Base-by-base conservation (phyloP, 108 stramenopile species). In the Pelagomonas calceolata region DNA sequence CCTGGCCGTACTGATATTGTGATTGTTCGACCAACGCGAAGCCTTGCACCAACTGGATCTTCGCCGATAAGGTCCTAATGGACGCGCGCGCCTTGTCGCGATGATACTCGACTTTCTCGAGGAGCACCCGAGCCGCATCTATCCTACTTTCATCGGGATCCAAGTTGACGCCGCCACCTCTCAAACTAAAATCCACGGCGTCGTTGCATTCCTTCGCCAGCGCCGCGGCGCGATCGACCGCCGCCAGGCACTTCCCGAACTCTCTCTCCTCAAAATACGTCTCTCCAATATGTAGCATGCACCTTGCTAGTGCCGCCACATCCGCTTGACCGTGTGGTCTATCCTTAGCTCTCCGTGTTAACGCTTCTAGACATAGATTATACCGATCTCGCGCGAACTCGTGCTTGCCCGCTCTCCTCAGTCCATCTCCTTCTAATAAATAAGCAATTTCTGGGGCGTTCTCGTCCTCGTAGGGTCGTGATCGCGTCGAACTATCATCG, bases 1-100 rank as follows among this genome's bases (percentile, higher is more conserved):
- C 51, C 21, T 69, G 51, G 18, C 72, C 71, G 43, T 81, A 71
- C 9, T 73, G 32, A 65, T 72, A 79, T 18, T 84, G 80, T 16
- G 36, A 75, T 35, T 81, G 81, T 26, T 33, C 75, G 65, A 75
- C 65, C 71, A 80, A 80, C 32, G 75, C 80, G 36, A 30, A 64
- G 0, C 80, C 75, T 0, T 81, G 66, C 0, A 80, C 80, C 44
- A 81, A 29, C 39, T 43, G 9, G 39, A 43, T 12, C 39, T 43
- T 5, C 9, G 9, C 39, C 39, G 9, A 12, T 5, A 43, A 12
- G 9, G 9, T 5, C 39, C 5, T 5, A 12, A 5, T 10, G 39
- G 12, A 5, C 9, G 12, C 5, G 39, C 39, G 39, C 39, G 39
- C 39, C 39, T 43, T 43, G 9, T 43, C 12, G 9, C 9, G 39